phyloP scores from a whole-genome alignment of 2,329 filamentous ascomycete genomes.

The Chaetomium sp. region DNA sequence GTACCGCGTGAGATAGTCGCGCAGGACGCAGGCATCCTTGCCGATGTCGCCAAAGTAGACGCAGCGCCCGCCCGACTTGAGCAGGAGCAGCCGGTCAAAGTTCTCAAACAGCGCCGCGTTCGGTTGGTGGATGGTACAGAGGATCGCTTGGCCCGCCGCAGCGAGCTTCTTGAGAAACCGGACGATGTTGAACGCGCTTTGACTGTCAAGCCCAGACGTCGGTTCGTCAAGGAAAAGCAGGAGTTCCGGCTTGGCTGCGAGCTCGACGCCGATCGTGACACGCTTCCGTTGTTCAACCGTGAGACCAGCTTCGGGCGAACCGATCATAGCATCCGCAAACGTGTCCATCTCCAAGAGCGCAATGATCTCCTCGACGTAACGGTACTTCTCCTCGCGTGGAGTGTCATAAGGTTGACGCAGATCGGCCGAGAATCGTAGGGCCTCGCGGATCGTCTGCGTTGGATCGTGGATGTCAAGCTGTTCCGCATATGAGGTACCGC shows the following conservation, averaged over 20 bases:
- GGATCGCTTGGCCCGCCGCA: constrained; percentile 75
- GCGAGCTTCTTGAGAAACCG: constrained; percentile 72
- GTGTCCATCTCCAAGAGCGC: constrained; percentile 52
- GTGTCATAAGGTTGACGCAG: constrained; percentile 51
- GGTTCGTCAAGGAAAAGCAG: constrained; percentile 75
- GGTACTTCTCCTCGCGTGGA: constrained; percentile 48
- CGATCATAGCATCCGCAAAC: constrained; percentile 54
- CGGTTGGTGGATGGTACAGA: constrained; percentile 89
- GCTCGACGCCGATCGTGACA: constrained; percentile 86
- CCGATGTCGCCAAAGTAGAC: constrained; percentile 87
- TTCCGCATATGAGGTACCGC: constrained; percentile 56
- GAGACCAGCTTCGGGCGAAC: constrained; percentile 59
- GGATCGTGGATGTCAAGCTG: constrained; percentile 58
- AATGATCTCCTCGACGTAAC: constrained; percentile 54
- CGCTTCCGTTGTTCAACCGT: constrained; percentile 63
- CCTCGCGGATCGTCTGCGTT: constrained; percentile 57
- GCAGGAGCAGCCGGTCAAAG: constrained; percentile 74
- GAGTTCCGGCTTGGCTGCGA: constrained; percentile 74
- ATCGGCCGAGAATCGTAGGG: constrained; percentile 56
- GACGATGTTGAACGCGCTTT: constrained; percentile 70
- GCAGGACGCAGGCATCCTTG: constrained; percentile 62
- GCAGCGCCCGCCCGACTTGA: constrained; percentile 70
- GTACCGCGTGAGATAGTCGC: constrained; percentile 53
- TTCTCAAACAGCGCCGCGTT: constrained; percentile 81
- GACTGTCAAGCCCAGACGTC: constrained; percentile 66